Evolutionary conservation across 306 rosid genomes (phyloP), one percentile per base, ranked within the genome.

Genomic region (Datisca glomerata): DNA sequence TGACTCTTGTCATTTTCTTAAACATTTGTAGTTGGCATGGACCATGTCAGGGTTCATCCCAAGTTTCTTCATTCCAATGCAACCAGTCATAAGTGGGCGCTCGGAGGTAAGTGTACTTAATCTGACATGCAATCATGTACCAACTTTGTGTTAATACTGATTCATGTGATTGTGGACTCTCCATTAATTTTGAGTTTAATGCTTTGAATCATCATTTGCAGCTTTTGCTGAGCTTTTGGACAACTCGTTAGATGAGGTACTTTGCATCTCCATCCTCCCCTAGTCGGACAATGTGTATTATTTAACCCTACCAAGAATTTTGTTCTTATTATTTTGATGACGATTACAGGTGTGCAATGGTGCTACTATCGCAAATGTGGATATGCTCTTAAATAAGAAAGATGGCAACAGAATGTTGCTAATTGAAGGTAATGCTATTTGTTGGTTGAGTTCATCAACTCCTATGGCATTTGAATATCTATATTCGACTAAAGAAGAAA

Each of bases 41-140:
- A 89, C 63, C 98, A 84, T 29, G 93, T 80, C 23, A 66, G 98
- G 68, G 95, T 89, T 64, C 98, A 89, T 52, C 98, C 98, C 0
- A 89, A 75, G 77, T 89, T 89, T 80, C 89, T 89, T 21, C 98
- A 89, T 55, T 77, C 98, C 24, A 89, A 89, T 73, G 98, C 98
- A 18, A 89, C 98, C 24, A 89, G 98, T 66, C 96, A 89, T 53
- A 89, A 89, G 64, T 89, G 98, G 98, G 93, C 92, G 18, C 98
- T 89, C 43, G 98, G 98, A 84, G 98, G 98, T 84, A 72, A 40
- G 11, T 44, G 12, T 18, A 3, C 19, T 11, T 24, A 34, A 11
- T 23, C 38, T 61, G 50, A 29, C 60, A 42, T 27, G 2, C 47
- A 21, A 20, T 15, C 5, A 18, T 43, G 13, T 17, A 14, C 0